phyloP scores from a whole-genome alignment of 2,329 filamentous ascomycete species.

The Botrytis pseudocinerea region DNA sequence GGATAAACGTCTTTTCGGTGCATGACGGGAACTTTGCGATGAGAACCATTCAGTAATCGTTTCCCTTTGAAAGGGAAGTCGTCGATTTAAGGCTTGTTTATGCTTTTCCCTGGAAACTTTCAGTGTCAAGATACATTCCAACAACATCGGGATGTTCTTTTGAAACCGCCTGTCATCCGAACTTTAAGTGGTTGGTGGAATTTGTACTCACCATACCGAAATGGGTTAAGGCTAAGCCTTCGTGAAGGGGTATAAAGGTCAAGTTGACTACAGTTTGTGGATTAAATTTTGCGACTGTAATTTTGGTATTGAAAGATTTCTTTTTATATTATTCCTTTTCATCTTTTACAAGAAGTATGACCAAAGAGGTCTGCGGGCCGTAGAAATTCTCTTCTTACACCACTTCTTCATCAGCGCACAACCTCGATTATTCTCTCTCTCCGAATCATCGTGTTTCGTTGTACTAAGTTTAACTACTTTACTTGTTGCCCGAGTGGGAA shows the following conservation, averaged over 20 bases:
- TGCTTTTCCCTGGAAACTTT: background rate
- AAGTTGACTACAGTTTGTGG: background rate
- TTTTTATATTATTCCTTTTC: background rate
- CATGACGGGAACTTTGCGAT: background rate
- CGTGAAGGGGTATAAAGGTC: background rate
- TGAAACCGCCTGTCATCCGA: background rate
- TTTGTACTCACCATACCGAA: background rate
- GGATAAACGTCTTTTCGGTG: constrained; percentile 6
- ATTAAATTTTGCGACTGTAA: background rate
- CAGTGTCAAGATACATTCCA: background rate
- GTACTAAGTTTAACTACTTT: background rate
- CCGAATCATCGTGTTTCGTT: constrained; percentile 13
- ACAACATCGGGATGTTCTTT: constrained; percentile 10
- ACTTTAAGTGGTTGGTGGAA: constrained; percentile 5
- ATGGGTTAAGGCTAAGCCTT: background rate
- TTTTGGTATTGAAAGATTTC: background rate
- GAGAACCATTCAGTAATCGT: background rate
- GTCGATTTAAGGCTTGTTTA: background rate
- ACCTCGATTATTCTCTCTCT: constrained; percentile 4
- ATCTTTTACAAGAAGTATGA: constrained; percentile 1
- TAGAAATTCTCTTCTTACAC: constrained; percentile 13
- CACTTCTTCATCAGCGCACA: background rate
- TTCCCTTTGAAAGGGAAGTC: background rate
- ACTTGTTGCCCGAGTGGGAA: constrained; percentile 2
- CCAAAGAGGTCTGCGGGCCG: background rate